phyloP scores from a whole-genome alignment of 1,284 basidiomycete species.

The Leccinum pachyderme region DNA sequence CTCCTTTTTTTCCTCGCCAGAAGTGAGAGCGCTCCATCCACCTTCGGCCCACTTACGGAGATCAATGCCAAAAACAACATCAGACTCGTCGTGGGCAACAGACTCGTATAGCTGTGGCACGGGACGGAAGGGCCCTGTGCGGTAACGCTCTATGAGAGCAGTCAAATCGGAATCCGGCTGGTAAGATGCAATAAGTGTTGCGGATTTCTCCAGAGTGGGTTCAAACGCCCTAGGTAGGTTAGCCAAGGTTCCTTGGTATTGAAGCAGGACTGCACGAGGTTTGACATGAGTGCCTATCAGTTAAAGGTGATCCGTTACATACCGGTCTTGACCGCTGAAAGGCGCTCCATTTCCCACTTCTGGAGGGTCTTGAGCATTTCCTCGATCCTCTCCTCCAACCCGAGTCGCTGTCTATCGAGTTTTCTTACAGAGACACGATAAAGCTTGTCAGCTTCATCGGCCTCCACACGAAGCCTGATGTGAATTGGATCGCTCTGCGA shows the following conservation, averaged over 20 bases:
- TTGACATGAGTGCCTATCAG: constrained; percentile 2
- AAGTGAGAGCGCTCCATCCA: constrained; percentile 54
- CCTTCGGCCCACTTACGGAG: constrained; percentile 83
- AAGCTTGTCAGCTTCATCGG: constrained; percentile 71
- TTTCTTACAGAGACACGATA: constrained; percentile 76
- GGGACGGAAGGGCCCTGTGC: constrained; percentile 88
- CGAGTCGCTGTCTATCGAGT: constrained; percentile 77
- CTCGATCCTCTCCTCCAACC: constrained; percentile 82
- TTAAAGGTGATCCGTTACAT: constrained; percentile 29
- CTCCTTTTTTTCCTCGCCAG: constrained; percentile 57
- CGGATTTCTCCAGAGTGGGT: constrained; percentile 64
- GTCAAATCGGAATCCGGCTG: constrained; percentile 82
- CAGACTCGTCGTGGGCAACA: constrained; percentile 73
- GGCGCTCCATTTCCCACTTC: constrained; percentile 80
- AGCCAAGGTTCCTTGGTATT: constrained; percentile 77
- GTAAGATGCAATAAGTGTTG: constrained; percentile 75
- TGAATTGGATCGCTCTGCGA: constrained; percentile 58
- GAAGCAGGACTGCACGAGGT: constrained; percentile 61
- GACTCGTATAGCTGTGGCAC: constrained; percentile 82
- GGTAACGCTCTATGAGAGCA: constrained; percentile 83
- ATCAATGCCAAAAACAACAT: constrained; percentile 88
- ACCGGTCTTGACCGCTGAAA: constrained; percentile 81
- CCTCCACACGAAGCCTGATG: constrained; percentile 70
- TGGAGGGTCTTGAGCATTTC: constrained; percentile 78
- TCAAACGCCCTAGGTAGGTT: constrained; percentile 68